Conservation (phyloP, 2,329 filamentous ascomycete species). For the Trichoderma oligosporum region DNA sequence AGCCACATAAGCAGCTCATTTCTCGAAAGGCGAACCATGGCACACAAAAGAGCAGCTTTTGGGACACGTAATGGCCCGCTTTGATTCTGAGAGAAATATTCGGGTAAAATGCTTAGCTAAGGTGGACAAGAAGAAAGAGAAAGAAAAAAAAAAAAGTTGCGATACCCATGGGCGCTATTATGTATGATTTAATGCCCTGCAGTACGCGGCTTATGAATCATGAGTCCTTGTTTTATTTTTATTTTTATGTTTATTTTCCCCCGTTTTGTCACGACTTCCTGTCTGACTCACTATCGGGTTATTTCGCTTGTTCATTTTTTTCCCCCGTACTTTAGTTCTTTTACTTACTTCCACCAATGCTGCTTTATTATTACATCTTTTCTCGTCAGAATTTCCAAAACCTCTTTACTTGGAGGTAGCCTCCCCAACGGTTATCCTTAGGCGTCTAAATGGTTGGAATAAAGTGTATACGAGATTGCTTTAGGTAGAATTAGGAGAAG, state of each 20-base stretch:
- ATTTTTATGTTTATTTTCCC: constrained; percentile 17
- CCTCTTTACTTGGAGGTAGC: neutral
- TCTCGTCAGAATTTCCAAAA: neutral
- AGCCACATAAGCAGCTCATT: constrained; percentile 31
- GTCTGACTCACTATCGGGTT: neutral
- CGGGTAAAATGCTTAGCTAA: too few species aligned
- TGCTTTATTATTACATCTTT: neutral
- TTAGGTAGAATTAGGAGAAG: neutral
- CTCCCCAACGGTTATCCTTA: neutral
- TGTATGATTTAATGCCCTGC: constrained; percentile 25
- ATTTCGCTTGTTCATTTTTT: constrained; percentile 1
- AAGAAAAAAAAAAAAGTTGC: constrained; percentile 5
- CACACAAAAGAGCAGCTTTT: constrained; percentile 41
- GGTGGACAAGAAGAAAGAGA: neutral
- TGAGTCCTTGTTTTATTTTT: constrained; percentile 23
- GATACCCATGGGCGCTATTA: constrained; percentile 17
- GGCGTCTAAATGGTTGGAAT: neutral
- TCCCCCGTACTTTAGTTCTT: neutral
- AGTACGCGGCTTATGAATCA: constrained; percentile 35
- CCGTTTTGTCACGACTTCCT: constrained; percentile 13
- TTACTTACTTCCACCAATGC: too few species aligned
- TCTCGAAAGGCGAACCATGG: constrained; percentile 35
- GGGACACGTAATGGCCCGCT: constrained; percentile 38
- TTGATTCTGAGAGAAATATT: neutral
- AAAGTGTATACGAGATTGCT: constrained; percentile 1